Evolutionary conservation across 1,284 basidiomycete species (phyloP).

Genomic region (Grifola frondosa): DNA sequence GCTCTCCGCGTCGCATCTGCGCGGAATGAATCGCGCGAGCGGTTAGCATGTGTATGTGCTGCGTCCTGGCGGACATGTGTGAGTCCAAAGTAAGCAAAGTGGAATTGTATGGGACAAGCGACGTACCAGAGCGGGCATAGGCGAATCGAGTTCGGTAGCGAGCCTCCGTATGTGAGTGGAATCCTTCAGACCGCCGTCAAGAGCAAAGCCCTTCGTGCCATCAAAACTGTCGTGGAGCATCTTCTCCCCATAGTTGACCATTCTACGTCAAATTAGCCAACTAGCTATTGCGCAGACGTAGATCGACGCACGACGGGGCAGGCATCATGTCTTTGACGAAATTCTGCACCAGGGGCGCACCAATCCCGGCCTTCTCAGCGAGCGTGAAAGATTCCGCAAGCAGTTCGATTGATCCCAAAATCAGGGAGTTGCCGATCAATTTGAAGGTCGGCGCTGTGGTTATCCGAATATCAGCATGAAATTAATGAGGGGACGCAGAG

Average conservation of each 20-base stretch:
- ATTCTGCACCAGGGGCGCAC: slow-evolving; percentile 38
- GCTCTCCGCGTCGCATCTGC: slow-evolving; percentile 40
- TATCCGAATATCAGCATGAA: slow-evolving; percentile 7
- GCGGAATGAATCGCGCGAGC: slow-evolving; percentile 66
- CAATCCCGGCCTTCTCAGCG: slow-evolving; percentile 83
- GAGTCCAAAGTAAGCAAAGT: too few species aligned
- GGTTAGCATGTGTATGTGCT: slow-evolving; percentile 77
- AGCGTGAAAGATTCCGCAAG: slow-evolving; percentile 82
- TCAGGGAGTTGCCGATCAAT: slow-evolving; percentile 73
- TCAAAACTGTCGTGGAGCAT: slow-evolving; percentile 77
- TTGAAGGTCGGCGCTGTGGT: slow-evolving; percentile 74
- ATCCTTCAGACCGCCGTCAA: slow-evolving; percentile 89
- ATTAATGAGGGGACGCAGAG: background rate
- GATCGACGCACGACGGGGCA: slow-evolving; percentile 47
- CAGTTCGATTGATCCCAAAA: slow-evolving; percentile 73
- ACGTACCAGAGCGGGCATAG: slow-evolving; percentile 68
- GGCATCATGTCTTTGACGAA: slow-evolving; percentile 52
- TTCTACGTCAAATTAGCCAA: slow-evolving; percentile 31
- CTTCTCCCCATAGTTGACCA: slow-evolving; percentile 63
- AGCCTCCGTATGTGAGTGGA: slow-evolving; percentile 66
- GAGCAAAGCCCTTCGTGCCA: slow-evolving; percentile 78
- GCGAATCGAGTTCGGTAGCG: slow-evolving; percentile 65
- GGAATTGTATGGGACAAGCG: background rate
- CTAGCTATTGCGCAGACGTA: slow-evolving; percentile 21
- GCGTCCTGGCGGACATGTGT: slow-evolving; percentile 46